Percentiles rank a stretch among this genome's conserved stretches.
Evolutionary conservation across 768 basidiomycete species (phyloP).

Genomic region (Holtermannia corniformis): DNA sequence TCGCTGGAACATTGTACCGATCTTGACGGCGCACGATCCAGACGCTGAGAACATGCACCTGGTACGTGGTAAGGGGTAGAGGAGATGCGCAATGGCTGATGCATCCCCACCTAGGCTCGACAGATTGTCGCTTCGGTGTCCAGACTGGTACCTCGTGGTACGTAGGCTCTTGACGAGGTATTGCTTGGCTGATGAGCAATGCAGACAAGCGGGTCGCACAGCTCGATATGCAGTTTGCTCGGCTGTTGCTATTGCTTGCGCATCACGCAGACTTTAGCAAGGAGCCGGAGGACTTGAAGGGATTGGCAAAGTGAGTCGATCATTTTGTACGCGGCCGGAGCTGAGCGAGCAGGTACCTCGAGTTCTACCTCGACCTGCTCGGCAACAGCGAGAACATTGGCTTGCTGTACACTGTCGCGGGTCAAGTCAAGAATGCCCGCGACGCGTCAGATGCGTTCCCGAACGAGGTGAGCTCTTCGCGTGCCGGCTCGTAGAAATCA

Average conservation of each 20-base stretch:
- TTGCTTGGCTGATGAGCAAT: not conserved
- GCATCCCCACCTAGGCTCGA: not conserved
- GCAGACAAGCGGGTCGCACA: constrained; percentile 54
- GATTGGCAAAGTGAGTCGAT: constrained; percentile 64
- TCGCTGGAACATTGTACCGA: constrained; percentile 72
- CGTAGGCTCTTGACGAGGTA: constrained; percentile 1
- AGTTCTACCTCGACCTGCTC: constrained; percentile 73
- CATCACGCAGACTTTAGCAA: constrained; percentile 84
- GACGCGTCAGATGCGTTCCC: constrained; percentile 52
- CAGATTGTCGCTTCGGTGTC: not conserved
- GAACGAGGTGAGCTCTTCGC: not conserved
- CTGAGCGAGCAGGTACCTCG: constrained; percentile 58
- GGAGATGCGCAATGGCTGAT: too few relatives aligned
- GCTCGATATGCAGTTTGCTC: constrained; percentile 73
- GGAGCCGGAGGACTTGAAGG: constrained; percentile 58
- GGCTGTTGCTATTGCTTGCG: constrained; percentile 75
- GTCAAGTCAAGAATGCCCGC: constrained; percentile 74
- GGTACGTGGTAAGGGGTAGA: constrained; percentile 48
- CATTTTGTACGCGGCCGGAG: not conserved
- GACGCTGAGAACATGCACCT: constrained; percentile 65
- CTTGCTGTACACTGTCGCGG: constrained; percentile 69
- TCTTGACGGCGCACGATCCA: constrained; percentile 84
- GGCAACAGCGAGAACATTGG: constrained; percentile 71
- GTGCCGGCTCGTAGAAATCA: too few relatives aligned
- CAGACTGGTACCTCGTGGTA: not conserved